These are phyloP conservation scores for Paramarasmius palmivorus DNA, from an alignment of 1,284 basidiomycete species.

Conservation along the genomic window DNA sequence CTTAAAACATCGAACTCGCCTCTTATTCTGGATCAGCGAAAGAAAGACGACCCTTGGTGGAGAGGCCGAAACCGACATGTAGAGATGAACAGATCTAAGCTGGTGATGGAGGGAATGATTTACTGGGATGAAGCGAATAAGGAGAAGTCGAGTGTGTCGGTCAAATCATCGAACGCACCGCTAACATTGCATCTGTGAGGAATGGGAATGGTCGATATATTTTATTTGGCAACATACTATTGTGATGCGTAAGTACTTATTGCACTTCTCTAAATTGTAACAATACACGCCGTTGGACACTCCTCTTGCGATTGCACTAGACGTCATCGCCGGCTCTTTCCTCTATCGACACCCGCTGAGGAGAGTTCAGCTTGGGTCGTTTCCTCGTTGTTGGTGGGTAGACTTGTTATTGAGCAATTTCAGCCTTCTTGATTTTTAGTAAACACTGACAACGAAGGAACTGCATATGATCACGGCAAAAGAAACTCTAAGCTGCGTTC, in stretches of 20 bases:
- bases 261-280: background rate
- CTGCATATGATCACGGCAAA: too few species aligned
- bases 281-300: too few species aligned
- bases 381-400: too few species aligned
- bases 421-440: too few species aligned
- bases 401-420: too few species aligned
- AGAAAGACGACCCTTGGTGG: slow-evolving; percentile 11
- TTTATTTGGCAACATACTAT: background rate
- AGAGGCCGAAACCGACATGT: slow-evolving; percentile 2
- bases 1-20: slow-evolving; percentile 8
- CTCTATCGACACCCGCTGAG: too few species aligned
- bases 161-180: slow-evolving; percentile 5
- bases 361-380: too few species aligned
- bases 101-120: background rate
- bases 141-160: background rate
- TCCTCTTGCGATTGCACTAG: too few species aligned
- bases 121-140: slow-evolving; percentile 13
- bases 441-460: too few species aligned
- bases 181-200: slow-evolving; percentile 7
- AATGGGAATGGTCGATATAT: background rate
- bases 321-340: too few species aligned
- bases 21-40: background rate
- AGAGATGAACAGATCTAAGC: background rate
- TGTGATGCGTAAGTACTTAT: background rate
- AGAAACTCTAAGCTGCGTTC: too few species aligned